A percentile compares a stretch with the other conserved stretches of the same genome.
phyloP scores from a whole-genome alignment of 306 rosid genomes.

The Boehmeria nivea region DNA sequence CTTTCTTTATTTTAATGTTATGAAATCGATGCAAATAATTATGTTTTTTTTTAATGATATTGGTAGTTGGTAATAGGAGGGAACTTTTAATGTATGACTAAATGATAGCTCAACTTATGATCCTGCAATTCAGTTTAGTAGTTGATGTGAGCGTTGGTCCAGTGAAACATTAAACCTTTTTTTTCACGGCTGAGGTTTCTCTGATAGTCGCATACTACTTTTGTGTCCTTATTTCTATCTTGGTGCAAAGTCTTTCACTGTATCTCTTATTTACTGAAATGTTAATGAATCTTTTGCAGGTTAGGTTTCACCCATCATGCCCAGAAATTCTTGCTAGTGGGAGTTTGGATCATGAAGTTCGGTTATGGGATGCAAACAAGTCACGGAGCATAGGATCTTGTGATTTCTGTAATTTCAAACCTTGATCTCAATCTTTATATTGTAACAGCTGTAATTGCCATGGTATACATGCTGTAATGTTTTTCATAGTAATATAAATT shows the following conservation, averaged over 20 bases:
- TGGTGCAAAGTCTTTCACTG: neutral
- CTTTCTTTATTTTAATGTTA: too few relatives aligned
- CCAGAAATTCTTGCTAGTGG: constrained; percentile 96
- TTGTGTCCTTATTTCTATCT: neutral
- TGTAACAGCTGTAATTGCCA: neutral
- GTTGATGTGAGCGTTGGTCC: too few relatives aligned
- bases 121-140: neutral
- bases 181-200: neutral
- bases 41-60: too few relatives aligned
- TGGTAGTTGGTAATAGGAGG: too few relatives aligned
- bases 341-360: constrained; percentile 96
- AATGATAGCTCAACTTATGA: neutral
- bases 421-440: neutral
- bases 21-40: too few relatives aligned
- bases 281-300: constrained; percentile 46
- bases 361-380: constrained; percentile 83
- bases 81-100: too few relatives aligned
- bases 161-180: neutral
- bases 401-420: constrained; percentile 62
- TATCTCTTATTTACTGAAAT: neutral
- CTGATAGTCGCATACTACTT: too few relatives aligned
- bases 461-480: neutral
- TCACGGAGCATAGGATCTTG: constrained; percentile 74
- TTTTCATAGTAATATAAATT: neutral
- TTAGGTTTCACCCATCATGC: constrained; percentile 81